Conservation (phyloP, 2,329 filamentous ascomycete genomes). For the Fusarium torreyae region DNA sequence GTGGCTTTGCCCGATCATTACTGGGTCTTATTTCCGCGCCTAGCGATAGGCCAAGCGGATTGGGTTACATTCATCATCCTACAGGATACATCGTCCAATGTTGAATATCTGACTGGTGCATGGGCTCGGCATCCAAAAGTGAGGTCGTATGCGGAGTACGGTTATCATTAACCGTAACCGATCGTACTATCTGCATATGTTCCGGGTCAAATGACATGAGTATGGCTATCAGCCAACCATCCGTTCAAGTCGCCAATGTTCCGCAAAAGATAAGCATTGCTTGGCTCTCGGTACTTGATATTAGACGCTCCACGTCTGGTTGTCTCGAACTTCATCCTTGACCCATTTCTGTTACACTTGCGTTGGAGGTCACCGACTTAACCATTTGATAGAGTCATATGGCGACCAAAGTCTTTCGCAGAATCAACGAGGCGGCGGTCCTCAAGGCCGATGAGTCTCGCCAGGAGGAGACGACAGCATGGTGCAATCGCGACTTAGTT, state of each 20-base stretch:
- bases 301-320: not conserved
- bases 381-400: not conserved
- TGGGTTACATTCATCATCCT: not conserved
- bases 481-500: conserved; percentile 64
- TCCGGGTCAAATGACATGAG: no score
- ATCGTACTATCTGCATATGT: no score
- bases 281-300: not conserved
- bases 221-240: not conserved
- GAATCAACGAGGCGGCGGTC: conserved; percentile 52
- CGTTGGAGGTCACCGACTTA: no score
- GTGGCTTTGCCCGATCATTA: not conserved
- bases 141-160: not conserved
- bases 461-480: conserved; percentile 63
- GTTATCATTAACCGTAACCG: not conserved
- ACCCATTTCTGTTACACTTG: not conserved
- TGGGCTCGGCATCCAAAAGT: not conserved
- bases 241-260: not conserved
- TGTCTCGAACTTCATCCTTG: not conserved
- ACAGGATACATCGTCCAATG: no score
- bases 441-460: conserved; percentile 58
- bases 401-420: conserved; percentile 2
- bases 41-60: no score
- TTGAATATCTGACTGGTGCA: not conserved
- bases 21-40: not conserved
- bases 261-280: not conserved